Evolutionary conservation across 441 rosid species (phyloP).

Genomic region (Aquilaria agallochum): DNA sequence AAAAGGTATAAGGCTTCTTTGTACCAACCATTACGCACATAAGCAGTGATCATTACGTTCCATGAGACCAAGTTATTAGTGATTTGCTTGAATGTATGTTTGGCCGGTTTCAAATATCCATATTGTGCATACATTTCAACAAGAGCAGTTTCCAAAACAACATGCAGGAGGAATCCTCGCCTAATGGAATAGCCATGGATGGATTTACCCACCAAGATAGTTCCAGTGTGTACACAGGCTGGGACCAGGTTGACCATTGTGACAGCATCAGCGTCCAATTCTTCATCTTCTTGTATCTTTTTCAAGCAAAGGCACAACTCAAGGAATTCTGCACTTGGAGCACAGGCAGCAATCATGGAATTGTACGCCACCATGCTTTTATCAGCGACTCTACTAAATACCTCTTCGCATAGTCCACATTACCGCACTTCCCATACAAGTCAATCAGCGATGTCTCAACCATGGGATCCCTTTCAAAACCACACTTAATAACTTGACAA

Average conservation of each 20-base stretch:
- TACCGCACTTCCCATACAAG: slow-evolving; percentile 49
- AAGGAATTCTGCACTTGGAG: slow-evolving; percentile 23
- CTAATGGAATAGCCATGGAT: slow-evolving; percentile 62
- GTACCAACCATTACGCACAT: slow-evolving; percentile 43
- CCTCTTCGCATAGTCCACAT: slow-evolving; percentile 44
- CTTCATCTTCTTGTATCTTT: slow-evolving; percentile 38
- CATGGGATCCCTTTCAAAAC: slow-evolving; percentile 38
- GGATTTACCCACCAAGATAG: slow-evolving; percentile 34
- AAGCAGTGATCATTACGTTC: slow-evolving; percentile 67
- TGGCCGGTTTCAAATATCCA: slow-evolving; percentile 36
- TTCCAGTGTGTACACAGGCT: slow-evolving; percentile 43
- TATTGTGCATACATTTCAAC: slow-evolving; percentile 58
- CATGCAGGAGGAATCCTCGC: slow-evolving; percentile 56
- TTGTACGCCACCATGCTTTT: slow-evolving; percentile 48
- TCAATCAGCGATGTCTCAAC: slow-evolving; percentile 45
- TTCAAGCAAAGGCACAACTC: slow-evolving; percentile 44
- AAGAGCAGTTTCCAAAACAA: slow-evolving; percentile 62
- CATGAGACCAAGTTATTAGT: slow-evolving; percentile 52
- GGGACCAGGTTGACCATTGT: slow-evolving; percentile 65
- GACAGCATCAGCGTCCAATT: slow-evolving; percentile 48
- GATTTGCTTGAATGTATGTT: slow-evolving; percentile 37
- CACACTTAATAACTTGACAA: slow-evolving; percentile 36
- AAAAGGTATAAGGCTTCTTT: slow-evolving; percentile 49
- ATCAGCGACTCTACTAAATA: slow-evolving; percentile 29
- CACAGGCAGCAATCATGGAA: slow-evolving; percentile 52